phyloP scores from a whole-genome alignment of 305 asterid genomes.

The Nicotiana rustica region DNA sequence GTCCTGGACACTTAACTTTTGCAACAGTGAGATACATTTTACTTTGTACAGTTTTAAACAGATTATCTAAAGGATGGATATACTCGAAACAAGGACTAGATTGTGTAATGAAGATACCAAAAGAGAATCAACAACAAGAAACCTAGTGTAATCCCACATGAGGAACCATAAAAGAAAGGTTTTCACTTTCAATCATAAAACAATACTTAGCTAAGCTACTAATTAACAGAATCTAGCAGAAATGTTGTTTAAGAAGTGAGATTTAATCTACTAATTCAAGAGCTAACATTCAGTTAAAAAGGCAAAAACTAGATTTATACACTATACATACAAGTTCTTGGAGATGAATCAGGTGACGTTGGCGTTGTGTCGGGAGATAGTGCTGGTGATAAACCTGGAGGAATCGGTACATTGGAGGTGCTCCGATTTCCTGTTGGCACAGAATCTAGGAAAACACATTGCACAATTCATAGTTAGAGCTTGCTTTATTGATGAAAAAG shows the following conservation, averaged over 20 bases:
- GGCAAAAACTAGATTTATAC: not conserved
- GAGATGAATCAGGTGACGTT: not conserved
- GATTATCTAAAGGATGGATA: slow-evolving; percentile 12
- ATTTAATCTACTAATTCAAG: not conserved
- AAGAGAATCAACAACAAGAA: not conserved
- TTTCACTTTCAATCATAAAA: not conserved
- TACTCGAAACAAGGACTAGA: not conserved
- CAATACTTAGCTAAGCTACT: too few relatives aligned
- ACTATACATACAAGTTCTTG: slow-evolving; percentile 26
- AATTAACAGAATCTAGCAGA: too few relatives aligned
- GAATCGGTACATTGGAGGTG: not conserved
- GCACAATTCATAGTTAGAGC: slow-evolving; percentile 14
- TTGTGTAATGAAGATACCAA: not conserved
- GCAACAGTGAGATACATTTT: not conserved
- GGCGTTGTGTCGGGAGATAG: not conserved
- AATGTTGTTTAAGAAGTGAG: too few relatives aligned
- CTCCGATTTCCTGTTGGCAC: not conserved
- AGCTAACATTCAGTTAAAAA: not conserved
- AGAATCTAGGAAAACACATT: not conserved
- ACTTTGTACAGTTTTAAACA: not conserved
- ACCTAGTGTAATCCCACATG: too few relatives aligned
- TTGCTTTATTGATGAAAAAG: not conserved
- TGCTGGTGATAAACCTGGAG: slow-evolving; percentile 19
- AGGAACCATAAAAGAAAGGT: not conserved
- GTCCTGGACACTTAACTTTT: not conserved